Evolutionary conservation across 495 filamentous ascomycete species (phyloP), one percentile per base, ranked within the genome.

Genomic region (Eremomyces bilateralis): DNA sequence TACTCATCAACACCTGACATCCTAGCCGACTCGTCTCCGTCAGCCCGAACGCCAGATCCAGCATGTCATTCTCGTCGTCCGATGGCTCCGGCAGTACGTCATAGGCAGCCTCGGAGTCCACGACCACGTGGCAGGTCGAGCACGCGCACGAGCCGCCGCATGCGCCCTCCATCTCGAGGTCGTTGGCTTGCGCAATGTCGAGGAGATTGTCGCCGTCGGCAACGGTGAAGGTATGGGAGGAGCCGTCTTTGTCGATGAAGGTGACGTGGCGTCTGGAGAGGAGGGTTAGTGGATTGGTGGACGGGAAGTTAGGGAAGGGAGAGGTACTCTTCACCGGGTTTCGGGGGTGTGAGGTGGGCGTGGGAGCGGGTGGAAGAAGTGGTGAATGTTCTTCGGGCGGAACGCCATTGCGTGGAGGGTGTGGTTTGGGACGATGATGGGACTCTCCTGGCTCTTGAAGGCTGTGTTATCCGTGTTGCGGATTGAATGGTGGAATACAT

Each of bases 31-130:
- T 91, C 31, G 90, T 97, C 60, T 97, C 88, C 4, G 84, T 94
- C 45, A 95, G 48, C 0, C 88, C 88, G 53, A 97, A 97, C 0
- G 88, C 88, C 39, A 95, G 53, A 52, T 97, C 88, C 45, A 97
- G 60, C 88, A 97, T 97, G 57, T 97, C 88, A 53, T 95, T 95
- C 66, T 97, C 88, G 52, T 97, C 90, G 52, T 97, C 88, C 27
- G 76, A 73, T 12, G 88, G 80, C 56, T 95, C 90, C 30, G 73
- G 67, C 61, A 95, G 85, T 58, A 72, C 74, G 42, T 95, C 88
- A 51, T 81, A 95, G 63, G 77, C 67, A 12, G 72, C 75, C 3
- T 79, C 67, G 47, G 79, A 73, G 38, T 74, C 63, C 28, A 97
- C 80, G 34, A 97, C 92, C 32, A 95, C 76, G 59, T 97, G 88